Evolutionary conservation across 73 alveolate genomes (phyloP).

Genomic region (Symbiodinium pilosum): DNA sequence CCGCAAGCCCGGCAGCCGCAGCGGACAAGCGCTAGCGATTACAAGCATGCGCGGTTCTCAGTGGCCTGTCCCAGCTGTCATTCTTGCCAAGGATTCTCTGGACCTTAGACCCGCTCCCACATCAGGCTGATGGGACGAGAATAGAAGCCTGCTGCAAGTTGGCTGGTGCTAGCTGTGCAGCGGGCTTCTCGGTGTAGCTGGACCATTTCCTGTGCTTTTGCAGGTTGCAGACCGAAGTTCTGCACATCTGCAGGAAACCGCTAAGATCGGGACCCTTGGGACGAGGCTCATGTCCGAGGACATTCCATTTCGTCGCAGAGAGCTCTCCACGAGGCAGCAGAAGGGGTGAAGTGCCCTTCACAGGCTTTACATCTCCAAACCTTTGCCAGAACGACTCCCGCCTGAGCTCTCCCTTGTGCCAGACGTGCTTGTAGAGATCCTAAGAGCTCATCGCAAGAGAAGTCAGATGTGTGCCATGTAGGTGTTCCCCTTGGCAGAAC

Average conservation of each 20-base stretch:
- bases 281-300: conserved; percentile 37
- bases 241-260: not conserved
- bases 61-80: conserved; percentile 63
- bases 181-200: conserved; percentile 55
- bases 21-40: no score
- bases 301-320: conserved; percentile 71
- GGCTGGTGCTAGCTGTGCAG: not conserved
- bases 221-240: not conserved
- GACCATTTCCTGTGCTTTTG: conserved; percentile 29
- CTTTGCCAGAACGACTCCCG: not conserved
- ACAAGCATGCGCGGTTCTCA: not conserved
- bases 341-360: conserved; percentile 78
- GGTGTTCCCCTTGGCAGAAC: not conserved
- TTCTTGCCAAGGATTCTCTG: conserved; percentile 39
- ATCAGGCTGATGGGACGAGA: not conserved
- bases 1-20: no score
- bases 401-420: conserved; percentile 78
- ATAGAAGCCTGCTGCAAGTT: not conserved
- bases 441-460: not conserved
- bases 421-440: conserved; percentile 85
- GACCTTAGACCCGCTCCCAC: conserved; percentile 36
- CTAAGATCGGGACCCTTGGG: not conserved
- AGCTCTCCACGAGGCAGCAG: conserved; percentile 90
- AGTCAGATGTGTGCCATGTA: no score
- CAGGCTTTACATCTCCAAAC: not conserved